phyloP scores from a whole-genome alignment of 371 early-diverging fungal genomes.

The Amoeboaphelidium protococcarum region DNA sequence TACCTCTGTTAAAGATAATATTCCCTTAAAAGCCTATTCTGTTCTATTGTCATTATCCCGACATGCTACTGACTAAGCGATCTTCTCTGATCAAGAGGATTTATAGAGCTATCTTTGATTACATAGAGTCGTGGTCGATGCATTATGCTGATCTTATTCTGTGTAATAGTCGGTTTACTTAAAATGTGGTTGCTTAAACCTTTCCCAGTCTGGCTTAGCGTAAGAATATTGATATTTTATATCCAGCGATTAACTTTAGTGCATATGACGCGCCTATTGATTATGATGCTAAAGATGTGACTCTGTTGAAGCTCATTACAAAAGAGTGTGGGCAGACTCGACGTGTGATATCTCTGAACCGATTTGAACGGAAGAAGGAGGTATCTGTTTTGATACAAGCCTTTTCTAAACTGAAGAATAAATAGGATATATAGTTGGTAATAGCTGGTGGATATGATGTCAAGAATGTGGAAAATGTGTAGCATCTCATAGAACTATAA shows the following conservation, averaged over 20 bases:
- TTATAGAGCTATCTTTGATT: conserved; percentile 58
- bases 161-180: neutral
- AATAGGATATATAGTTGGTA: conserved; percentile 21
- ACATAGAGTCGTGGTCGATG: conserved; percentile 57
- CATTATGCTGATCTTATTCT: neutral
- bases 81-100: conserved; percentile 29
- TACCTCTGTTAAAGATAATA: conserved; percentile 44
- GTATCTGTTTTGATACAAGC: conserved; percentile 51
- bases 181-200: neutral
- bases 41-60: conserved; percentile 93
- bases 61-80: conserved; percentile 43
- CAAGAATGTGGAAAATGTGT: conserved; percentile 56
- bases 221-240: neutral
- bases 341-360: conserved; percentile 51
- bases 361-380: conserved; percentile 84
- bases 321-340: neutral
- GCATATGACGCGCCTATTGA: neutral
- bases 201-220: neutral
- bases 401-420: conserved; percentile 23
- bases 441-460: conserved; percentile 72
- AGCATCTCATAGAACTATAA: conserved; percentile 40
- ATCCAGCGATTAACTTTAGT: neutral
- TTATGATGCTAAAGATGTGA: neutral
- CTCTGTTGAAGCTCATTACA: neutral
- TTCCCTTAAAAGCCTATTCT: conserved; percentile 35